These are phyloP conservation scores for Aspergillus novofumigatus DNA, from an alignment of 2,329 filamentous ascomycete genomes.

Conservation along the genomic window DNA sequence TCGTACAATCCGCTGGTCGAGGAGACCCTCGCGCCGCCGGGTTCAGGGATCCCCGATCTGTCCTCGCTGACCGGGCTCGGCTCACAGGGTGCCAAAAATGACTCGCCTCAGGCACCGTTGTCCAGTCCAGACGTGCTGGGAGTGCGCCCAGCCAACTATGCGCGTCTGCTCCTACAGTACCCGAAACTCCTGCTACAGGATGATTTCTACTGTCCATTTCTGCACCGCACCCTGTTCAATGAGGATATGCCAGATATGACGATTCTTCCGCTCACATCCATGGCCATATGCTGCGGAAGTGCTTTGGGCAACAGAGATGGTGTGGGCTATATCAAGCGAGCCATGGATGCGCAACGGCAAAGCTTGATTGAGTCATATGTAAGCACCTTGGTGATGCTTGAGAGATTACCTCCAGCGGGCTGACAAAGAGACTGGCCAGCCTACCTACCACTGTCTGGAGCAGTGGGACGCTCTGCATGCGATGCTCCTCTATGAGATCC, in stretches of 20 bases:
- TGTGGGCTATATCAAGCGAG: constrained; percentile 12
- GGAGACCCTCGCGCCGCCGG: not conserved
- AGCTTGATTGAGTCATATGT: constrained; percentile 16
- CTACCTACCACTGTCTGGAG: constrained; percentile 7
- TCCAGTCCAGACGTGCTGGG: not conserved
- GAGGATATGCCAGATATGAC: constrained; percentile 17
- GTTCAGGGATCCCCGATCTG: not conserved
- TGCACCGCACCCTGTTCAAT: constrained; percentile 16
- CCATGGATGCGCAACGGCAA: constrained; percentile 17
- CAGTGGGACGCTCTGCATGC: constrained; percentile 20
- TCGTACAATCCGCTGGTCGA: not conserved
- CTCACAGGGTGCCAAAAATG: not conserved
- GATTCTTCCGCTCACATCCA: constrained; percentile 16
- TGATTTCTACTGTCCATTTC: constrained; percentile 13
- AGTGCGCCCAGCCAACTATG: not conserved
- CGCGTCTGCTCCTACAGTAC: constrained; percentile 14
- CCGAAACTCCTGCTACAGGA: constrained; percentile 13
- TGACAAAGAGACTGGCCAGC: not conserved
- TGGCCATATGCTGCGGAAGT: constrained; percentile 19
- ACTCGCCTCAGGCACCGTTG: not conserved
- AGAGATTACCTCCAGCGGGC: not conserved
- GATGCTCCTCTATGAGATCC: constrained; percentile 20
- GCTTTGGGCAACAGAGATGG: constrained; percentile 11
- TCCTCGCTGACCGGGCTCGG: not conserved
- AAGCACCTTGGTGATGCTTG: not conserved